Base-by-base conservation (phyloP, 2,329 filamentous ascomycete genomes). In the Fusarium metavorans region DNA sequence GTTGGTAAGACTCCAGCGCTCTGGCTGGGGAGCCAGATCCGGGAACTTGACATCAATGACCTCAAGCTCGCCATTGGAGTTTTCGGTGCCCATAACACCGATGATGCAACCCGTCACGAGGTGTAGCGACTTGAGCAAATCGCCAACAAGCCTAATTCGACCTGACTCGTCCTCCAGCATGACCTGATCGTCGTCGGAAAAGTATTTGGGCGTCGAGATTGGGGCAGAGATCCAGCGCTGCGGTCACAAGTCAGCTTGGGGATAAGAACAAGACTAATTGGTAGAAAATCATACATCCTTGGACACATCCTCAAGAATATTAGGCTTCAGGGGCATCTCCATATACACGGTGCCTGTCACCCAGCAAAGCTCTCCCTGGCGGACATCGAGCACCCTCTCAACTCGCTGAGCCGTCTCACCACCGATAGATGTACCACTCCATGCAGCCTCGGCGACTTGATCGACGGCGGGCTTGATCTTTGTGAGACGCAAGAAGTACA, bases 131-230 rank as follows among this genome's bases (percentile, higher is more conserved):
- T 88, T 86, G 57, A 99, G 85, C 23, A 91, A 83, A 48, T 90
- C 88, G 4, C 97, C 97, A 1, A 93, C 92, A 9, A 99, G 86
- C 23, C 92, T 90, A 75, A 99, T 87, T 27, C 97, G 92, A 56
- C 97, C 97, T 1, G 95, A 98, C 83, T 98, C 96, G 82, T 99
- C 97, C 83, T 99, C 97, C 43, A 99, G 87, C 92, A 97, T 97
- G 76, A 95, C 90, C 70, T 95, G 90, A 61, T 92, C 88, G 71
- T 91, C 87, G 11, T 88, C 84, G 39, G 90, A 91, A 74, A 91
- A 89, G 84, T 98, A 98, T 76, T 95, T 97, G 74, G 92, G 88
- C 69, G 92, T 89, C 9, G 91, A 89, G 16, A 94, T 91, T 10
- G 95, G 95, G 1, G 94, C 95, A 1, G 94, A 92, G 68, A 97